Evolutionary conservation across 1,284 basidiomycete species (phyloP).

Genomic region (Laetiporus sulphureus): DNA sequence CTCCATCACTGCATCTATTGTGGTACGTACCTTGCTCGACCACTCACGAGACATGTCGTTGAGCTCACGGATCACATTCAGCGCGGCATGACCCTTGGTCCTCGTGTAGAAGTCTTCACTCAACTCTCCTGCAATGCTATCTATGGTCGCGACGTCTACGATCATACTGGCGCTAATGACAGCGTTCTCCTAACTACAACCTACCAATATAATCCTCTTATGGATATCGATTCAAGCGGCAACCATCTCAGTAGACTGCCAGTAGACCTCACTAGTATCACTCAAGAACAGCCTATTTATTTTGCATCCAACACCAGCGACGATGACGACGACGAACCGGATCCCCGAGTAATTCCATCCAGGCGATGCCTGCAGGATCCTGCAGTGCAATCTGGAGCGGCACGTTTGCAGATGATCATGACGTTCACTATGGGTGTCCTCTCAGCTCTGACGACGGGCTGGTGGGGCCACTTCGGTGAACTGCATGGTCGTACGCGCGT

Average conservation of each 20-base stretch:
- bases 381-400: slow-evolving; percentile 59
- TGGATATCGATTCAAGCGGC: slow-evolving; percentile 29
- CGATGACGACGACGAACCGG: slow-evolving; percentile 35
- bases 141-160: slow-evolving; percentile 35
- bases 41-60: too few species aligned
- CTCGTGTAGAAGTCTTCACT: slow-evolving; percentile 73
- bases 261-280: slow-evolving; percentile 6
- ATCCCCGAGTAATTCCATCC: slow-evolving; percentile 45
- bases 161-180: slow-evolving; percentile 28
- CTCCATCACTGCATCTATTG: slow-evolving; percentile 55
- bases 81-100: slow-evolving; percentile 76
- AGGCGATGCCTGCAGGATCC: slow-evolving; percentile 53
- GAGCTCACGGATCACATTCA: too few species aligned
- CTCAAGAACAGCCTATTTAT: slow-evolving; percentile 2
- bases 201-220: slow-evolving; percentile 9
- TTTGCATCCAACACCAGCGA: slow-evolving; percentile 1
- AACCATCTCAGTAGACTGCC: slow-evolving; percentile 18
- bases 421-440: slow-evolving; percentile 77
- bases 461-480: slow-evolving; percentile 85
- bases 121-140: slow-evolving; percentile 62
- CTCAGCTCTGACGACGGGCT: slow-evolving; percentile 79
- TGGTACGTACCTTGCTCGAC: slow-evolving; percentile 40
- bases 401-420: slow-evolving; percentile 62
- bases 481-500: slow-evolving; percentile 72
- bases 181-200: slow-evolving; percentile 10